Evolutionary conservation across 805 yeast genomes (phyloP).

Genomic region (Candida sithepensis): DNA sequence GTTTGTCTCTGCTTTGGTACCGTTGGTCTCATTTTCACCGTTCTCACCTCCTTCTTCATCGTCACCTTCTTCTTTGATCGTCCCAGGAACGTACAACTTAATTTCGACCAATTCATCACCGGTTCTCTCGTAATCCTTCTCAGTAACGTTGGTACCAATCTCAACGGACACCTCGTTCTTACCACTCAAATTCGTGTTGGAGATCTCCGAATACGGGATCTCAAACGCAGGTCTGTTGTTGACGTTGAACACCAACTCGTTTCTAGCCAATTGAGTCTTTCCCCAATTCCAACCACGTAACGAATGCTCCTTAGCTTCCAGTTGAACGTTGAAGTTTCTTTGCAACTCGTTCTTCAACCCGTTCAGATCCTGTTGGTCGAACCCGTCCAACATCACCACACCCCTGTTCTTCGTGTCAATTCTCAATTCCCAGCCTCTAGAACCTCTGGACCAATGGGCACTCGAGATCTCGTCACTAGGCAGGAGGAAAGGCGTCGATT

Average conservation of each 20-base stretch:
- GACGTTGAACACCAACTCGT: conserved; percentile 81
- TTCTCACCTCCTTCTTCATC: conserved; percentile 20
- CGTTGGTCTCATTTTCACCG: background rate
- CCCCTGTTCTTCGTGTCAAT: conserved; percentile 87
- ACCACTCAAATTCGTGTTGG: conserved; percentile 85
- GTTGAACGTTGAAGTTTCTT: conserved; percentile 62
- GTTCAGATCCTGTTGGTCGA: conserved; percentile 78
- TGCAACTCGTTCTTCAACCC: conserved; percentile 80
- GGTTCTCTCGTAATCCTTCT: conserved; percentile 54
- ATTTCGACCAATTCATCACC: conserved; percentile 97
- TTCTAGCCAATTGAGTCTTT: conserved; percentile 83
- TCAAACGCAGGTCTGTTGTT: conserved; percentile 90
- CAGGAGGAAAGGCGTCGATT: conserved; percentile 73
- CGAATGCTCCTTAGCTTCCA: conserved; percentile 88
- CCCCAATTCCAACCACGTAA: conserved; percentile 99
- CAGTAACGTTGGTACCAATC: conserved; percentile 47
- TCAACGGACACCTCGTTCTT: conserved; percentile 93
- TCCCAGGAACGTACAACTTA: conserved; percentile 92
- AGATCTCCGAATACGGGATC: conserved; percentile 74
- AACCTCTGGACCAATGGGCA: conserved; percentile 89
- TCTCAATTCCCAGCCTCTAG: conserved; percentile 85
- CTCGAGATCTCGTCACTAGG: conserved; percentile 83
- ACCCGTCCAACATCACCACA: conserved; percentile 86
- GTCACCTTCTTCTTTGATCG: conserved; percentile 46
- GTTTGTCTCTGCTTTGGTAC: too few relatives aligned